These are phyloP conservation scores for Candida smagusa DNA, from an alignment of 1,139 yeast species.

Conservation along the genomic window DNA sequence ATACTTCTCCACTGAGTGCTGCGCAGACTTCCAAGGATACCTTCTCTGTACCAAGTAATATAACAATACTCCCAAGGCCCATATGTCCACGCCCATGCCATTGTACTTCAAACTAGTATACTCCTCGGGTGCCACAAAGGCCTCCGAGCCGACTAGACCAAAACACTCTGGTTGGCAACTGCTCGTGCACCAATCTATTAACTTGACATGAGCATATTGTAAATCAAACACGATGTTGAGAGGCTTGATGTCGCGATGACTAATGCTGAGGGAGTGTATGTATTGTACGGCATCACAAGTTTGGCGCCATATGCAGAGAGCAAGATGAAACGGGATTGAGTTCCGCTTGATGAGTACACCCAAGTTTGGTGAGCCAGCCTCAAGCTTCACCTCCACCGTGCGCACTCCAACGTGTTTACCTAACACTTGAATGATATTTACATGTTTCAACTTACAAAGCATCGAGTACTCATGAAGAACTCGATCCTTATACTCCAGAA, in stretches of 20 bases:
- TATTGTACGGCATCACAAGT: constrained; percentile 29
- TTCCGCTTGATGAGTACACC: constrained; percentile 12
- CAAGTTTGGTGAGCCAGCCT: constrained; percentile 31
- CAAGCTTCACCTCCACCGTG: constrained; percentile 25
- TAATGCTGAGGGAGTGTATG: constrained; percentile 27
- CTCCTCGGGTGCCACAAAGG: constrained; percentile 50
- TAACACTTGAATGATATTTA: constrained; percentile 30
- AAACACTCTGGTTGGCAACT: constrained; percentile 18
- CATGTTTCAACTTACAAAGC: constrained; percentile 26
- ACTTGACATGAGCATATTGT: constrained; percentile 23
- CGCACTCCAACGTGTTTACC: constrained; percentile 22
- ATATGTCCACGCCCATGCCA: constrained; percentile 42
- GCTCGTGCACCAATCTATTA: constrained; percentile 41
- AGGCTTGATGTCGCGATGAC: constrained; percentile 44
- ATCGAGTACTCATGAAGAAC: constrained; percentile 38
- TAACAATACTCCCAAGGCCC: constrained; percentile 49
- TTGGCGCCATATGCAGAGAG: constrained; percentile 35
- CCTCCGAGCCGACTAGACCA: constrained; percentile 51
- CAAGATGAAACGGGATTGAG: constrained; percentile 12
- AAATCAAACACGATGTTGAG: constrained; percentile 34
- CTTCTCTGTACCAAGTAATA: constrained; percentile 21
- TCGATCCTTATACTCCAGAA: constrained; percentile 31
- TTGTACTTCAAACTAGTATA: constrained; percentile 32
- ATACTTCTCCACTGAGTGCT: constrained; percentile 14
- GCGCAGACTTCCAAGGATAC: constrained; percentile 40